Conservation (phyloP, 129 eudicot species). For the Arctium lappa region DNA sequence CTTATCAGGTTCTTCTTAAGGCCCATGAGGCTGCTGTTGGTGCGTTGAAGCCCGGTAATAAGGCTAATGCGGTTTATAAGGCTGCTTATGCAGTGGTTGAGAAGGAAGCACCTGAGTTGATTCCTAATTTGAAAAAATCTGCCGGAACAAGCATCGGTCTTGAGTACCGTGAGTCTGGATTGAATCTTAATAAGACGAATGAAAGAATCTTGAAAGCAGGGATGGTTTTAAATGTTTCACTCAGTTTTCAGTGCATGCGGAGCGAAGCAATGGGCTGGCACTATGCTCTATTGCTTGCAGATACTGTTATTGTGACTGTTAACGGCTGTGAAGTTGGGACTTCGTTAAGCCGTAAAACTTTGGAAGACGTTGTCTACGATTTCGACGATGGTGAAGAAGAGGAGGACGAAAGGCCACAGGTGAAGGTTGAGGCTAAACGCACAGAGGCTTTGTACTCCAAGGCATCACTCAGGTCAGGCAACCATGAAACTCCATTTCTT, state of each 20-base stretch:
- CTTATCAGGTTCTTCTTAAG: conserved; percentile 55
- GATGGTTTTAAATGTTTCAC: conserved; percentile 54
- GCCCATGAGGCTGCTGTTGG: conserved; percentile 63
- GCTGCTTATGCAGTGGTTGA: conserved; percentile 50
- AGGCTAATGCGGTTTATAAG: conserved; percentile 39
- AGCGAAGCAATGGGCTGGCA: conserved; percentile 46
- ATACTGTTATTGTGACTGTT: conserved; percentile 45
- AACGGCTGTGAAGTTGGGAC: conserved; percentile 37
- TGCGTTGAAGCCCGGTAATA: conserved; percentile 49
- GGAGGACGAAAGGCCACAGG: conserved; percentile 33
- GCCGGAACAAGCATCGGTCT: conserved; percentile 74
- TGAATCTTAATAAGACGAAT: conserved; percentile 41
- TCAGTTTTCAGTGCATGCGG: conserved; percentile 57
- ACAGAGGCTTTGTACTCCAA: conserved; percentile 35
- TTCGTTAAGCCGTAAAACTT: conserved; percentile 44
- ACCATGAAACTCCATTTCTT: conserved; percentile 46
- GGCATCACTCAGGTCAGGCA: conserved; percentile 55
- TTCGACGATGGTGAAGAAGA: conserved; percentile 63
- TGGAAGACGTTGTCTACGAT: conserved; percentile 52
- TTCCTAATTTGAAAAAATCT: conserved; percentile 46
- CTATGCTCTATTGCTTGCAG: conserved; percentile 53
- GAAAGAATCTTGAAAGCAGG: conserved; percentile 50
- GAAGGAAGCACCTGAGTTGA: conserved; percentile 62
- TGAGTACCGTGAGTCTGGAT: conserved; percentile 65
- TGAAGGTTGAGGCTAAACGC: conserved; percentile 15